These are phyloP conservation scores for Trypanosoma conorhini DNA, from an alignment of 208 protist genomes.

Conservation along the genomic window DNA sequence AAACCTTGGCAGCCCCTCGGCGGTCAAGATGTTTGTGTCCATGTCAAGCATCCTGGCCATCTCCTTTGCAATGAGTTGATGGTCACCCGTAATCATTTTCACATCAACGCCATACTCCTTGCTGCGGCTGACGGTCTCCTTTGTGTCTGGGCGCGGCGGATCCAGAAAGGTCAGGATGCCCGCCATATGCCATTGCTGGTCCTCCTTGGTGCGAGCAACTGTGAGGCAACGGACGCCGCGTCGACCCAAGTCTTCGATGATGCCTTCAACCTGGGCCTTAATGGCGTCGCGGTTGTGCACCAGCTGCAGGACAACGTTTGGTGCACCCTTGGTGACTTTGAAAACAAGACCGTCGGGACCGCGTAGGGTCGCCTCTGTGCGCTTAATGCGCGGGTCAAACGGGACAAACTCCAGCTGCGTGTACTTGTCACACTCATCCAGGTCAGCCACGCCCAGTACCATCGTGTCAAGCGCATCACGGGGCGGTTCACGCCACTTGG, in stretches of 20 bases:
- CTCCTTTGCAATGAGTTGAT: conserved; percentile 94
- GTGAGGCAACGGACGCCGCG: conserved; percentile 79
- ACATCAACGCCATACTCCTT: conserved; percentile 90
- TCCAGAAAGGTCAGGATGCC: conserved; percentile 93
- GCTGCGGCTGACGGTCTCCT: conserved; percentile 80
- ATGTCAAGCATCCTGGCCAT: conserved; percentile 92
- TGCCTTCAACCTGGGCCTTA: conserved; percentile 65
- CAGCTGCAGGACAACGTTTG: conserved; percentile 81
- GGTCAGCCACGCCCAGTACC: conserved; percentile 70
- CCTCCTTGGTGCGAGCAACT: conserved; percentile 54
- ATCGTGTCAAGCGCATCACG: conserved; percentile 84
- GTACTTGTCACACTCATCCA: conserved; percentile 84
- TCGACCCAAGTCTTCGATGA: conserved; percentile 64
- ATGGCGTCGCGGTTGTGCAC: conserved; percentile 79
- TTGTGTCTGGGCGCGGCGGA: conserved; percentile 92
- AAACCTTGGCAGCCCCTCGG: conserved; percentile 69
- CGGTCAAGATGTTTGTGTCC: conserved; percentile 85
- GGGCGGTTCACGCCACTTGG: conserved; percentile 74
- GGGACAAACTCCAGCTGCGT: conserved; percentile 67
- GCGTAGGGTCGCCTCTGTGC: conserved; percentile 63
- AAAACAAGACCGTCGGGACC: conserved; percentile 72
- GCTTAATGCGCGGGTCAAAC: conserved; percentile 74
- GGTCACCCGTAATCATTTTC: conserved; percentile 96
- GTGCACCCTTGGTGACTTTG: conserved; percentile 87
- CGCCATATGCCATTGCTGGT: conserved; percentile 71